phyloP scores from a whole-genome alignment of 2,329 filamentous ascomycete genomes.

The Mariannaea elegans region DNA sequence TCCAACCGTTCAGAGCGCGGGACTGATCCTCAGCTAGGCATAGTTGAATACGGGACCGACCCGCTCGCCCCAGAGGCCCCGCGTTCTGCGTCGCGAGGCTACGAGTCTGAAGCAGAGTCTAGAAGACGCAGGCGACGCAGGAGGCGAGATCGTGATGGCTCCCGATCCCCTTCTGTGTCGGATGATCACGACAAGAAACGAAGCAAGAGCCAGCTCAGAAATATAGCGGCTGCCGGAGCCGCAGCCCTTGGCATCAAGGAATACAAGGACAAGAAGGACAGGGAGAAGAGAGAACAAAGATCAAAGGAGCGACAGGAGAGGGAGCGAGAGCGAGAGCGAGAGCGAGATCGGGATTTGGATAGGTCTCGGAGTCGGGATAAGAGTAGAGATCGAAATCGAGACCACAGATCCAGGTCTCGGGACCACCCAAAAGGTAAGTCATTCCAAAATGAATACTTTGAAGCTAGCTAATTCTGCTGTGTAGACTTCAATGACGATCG shows the following conservation, averaged over 20 bases:
- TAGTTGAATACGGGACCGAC: conserved; percentile 72
- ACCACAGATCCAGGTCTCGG: conserved; percentile 38
- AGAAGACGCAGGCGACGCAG: conserved; percentile 50
- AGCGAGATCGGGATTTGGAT: background rate
- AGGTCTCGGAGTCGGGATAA: background rate
- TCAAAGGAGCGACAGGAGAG: conserved; percentile 44
- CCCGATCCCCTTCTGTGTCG: conserved; percentile 44
- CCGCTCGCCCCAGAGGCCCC: conserved; percentile 55
- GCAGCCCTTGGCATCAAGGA: conserved; percentile 71
- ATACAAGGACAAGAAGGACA: conserved; percentile 57
- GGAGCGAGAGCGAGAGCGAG: conserved; percentile 44
- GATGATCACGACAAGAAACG: conserved; percentile 52
- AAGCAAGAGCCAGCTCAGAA: conserved; percentile 63
- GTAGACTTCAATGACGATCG: conserved; percentile 43
- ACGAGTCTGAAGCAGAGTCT: conserved; percentile 60
- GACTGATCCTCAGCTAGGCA: conserved; percentile 73
- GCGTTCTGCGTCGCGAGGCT: conserved; percentile 47
- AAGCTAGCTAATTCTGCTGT: conserved; percentile 25
- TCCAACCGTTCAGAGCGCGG: conserved; percentile 59
- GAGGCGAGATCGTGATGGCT: conserved; percentile 48
- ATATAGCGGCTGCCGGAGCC: conserved; percentile 66
- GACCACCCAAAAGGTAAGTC: conserved; percentile 42
- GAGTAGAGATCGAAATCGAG: conserved; percentile 36
- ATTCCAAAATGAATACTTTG: conserved; percentile 1
- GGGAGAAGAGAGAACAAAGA: conserved; percentile 45